Evolutionary conservation across 2,329 filamentous ascomycete species (phyloP), one percentile per base, ranked within the genome.

Genomic region (Calonectria crousiana): DNA sequence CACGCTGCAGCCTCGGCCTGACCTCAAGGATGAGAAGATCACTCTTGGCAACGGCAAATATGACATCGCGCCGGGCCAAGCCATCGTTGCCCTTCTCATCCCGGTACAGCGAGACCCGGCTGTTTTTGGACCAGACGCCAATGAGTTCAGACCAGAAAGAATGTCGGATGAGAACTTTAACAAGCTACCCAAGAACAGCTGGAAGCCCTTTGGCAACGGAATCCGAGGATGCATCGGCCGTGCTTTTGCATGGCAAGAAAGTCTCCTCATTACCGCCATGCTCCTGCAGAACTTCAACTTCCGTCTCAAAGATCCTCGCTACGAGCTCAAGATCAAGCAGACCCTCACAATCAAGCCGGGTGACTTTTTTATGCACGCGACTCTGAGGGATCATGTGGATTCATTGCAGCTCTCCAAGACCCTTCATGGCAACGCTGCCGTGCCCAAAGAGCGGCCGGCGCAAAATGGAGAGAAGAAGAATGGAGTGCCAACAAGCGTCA

Each of bases 241-340:
- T 2, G 84, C 88, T 0, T 91, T 91, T 71, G 89, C 89, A 0
- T 89, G 87, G 87, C 89, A 91, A 77, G 89, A 91, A 74, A 84
- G 86, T 3, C 76, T 90, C 4, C 81, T 90, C 10, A 79, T 80
- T 38, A 78, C 81, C 8, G 89, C 90, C 0, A 87, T 92, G 76
- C 79, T 94, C 16, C 84, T 95, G 68, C 92, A 94, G 78, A 93
- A 91, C 76, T 94, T 94, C 83, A 89, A 93, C 77, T 90, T 95
- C 77, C 85, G 87, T 64, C 82, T 91, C 73, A 89, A 90, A 26
- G 90, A 94, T 77, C 88, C 91, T 0, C 85, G 81, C 69, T 93
- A 93, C 77, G 79, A 87, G 69, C 83, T 92, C 44, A 80, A 86
- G 53, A 83, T 90, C 77, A 87, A 89, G 75, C 86, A 88, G 77